Evolutionary conservation across 495 filamentous ascomycete species (phyloP).

Genomic region (Talaromyces nanjingensis): DNA sequence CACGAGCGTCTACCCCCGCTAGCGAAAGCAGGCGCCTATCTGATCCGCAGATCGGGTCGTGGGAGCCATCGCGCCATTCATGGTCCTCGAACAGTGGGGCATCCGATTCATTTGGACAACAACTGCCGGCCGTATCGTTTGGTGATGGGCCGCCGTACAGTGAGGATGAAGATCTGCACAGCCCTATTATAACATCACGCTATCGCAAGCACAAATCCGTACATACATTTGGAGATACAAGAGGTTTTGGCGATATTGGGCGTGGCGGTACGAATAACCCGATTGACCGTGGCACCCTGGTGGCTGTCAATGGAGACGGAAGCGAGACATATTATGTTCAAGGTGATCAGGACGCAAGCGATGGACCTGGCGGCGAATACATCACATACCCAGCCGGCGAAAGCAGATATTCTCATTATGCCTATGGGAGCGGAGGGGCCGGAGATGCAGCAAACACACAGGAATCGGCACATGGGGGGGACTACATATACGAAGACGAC

Average conservation of each 20-base stretch:
- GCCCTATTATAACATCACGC: conserved; percentile 70
- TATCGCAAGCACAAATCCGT: conserved; percentile 82
- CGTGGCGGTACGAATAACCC: conserved; percentile 11
- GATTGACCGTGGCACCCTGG: conserved; percentile 55
- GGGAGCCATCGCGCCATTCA: conserved; percentile 43
- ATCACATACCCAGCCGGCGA: conserved; percentile 69
- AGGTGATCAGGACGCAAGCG: conserved; percentile 50
- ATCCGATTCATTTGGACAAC: conserved; percentile 42
- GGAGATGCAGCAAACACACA: conserved; percentile 29
- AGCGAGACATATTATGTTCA: conserved; percentile 72
- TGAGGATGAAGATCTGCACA: conserved; percentile 93
- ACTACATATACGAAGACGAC: conserved; percentile 56
- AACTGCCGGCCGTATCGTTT: conserved; percentile 80
- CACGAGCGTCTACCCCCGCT: conserved; percentile 74
- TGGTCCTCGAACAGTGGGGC: conserved; percentile 47
- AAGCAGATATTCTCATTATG: conserved; percentile 47
- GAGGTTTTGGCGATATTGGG: conserved; percentile 30
- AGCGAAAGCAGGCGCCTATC: conserved; percentile 76
- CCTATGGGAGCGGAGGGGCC: conserved; percentile 25
- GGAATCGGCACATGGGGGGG: conserved; percentile 22
- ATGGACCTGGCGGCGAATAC: conserved; percentile 71
- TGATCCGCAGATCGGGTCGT: conserved; percentile 61
- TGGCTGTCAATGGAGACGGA: conserved; percentile 63
- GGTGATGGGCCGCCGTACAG: conserved; percentile 87
- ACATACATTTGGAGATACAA: conserved; percentile 36